Evolutionary conservation across 2,329 filamentous ascomycete genomes (phyloP), one percentile per base, ranked within the genome.

Genomic region (Aspergillus hiratsukae): DNA sequence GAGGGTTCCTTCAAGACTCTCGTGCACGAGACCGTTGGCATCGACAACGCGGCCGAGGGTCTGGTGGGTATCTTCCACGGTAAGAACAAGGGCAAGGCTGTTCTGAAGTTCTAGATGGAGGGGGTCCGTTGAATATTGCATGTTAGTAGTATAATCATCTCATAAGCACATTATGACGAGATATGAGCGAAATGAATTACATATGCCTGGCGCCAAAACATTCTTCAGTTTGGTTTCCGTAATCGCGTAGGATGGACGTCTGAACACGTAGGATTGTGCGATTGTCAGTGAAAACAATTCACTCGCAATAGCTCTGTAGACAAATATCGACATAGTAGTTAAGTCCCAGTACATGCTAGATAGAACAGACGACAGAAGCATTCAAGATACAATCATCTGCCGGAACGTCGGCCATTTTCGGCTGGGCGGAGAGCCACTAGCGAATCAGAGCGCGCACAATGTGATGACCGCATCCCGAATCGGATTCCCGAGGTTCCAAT

Each of bases 81-180:
- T 49, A 82, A 88, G 74, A 95, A 95, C 78, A 89, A 91, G 75
- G 91, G 91, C 64, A 96, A 96, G 83, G 88, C 90, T 17, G 83
- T 94, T 23, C 68, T 94, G 66, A 88, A 90, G 79, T 83, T 87
- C 40, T 64, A 85, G 76, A 50, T 81, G 49, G 48, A n/a, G 17
- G 17, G n/a, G 28, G 5, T 27, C 2, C 14, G 29, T 17, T 31
- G 25, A 50, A 37, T 31, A 4, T 11, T 14, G 8, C 35, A 23
- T 37, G 49, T 37, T 35, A 8, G 40, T 50, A 23, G 19, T 21
- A 9, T 40, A 31, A n/a, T 19, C 21, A 31, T 50, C 27, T 19
- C 17, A 49, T 27, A 21, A 3, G 10, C 19, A 19, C n/a, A 37
- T 10, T 11, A 37, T 35, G 14, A 37, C 31, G 31, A 37, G 31